phyloP scores from a whole-genome alignment of 2,329 filamentous ascomycete genomes.

The Ilyonectria robusta region DNA sequence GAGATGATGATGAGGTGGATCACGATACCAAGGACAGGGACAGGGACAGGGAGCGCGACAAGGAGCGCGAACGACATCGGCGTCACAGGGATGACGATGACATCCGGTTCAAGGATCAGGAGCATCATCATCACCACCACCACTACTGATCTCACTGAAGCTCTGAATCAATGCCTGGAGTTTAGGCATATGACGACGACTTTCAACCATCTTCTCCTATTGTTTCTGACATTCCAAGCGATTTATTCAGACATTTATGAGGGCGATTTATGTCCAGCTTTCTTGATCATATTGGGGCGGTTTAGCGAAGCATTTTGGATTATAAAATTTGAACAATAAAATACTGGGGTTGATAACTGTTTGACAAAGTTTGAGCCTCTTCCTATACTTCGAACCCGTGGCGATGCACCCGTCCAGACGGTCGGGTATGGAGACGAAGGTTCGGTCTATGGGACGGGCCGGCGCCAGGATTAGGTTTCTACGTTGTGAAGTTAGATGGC shows the following conservation, averaged over 20 bases:
- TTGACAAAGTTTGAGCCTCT: neutral
- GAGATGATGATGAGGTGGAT: slow-evolving; percentile 44
- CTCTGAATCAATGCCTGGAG: slow-evolving; percentile 46
- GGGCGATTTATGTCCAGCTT: neutral
- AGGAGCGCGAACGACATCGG: slow-evolving; percentile 54
- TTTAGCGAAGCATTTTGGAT: slow-evolving; percentile 28
- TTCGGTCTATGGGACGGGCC: neutral
- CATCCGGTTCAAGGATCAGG: slow-evolving; percentile 47
- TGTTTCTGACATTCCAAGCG: slow-evolving; percentile 10
- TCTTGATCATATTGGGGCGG: slow-evolving; percentile 12
- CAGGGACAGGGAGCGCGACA: slow-evolving; percentile 41
- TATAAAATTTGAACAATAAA: slow-evolving; percentile 13
- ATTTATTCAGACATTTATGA: slow-evolving; percentile 13
- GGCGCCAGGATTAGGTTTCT: neutral
- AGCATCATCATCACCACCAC: slow-evolving; percentile 52
- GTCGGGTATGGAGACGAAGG: neutral
- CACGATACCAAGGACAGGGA: slow-evolving; percentile 48
- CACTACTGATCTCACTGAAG: slow-evolving; percentile 53
- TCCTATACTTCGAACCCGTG: neutral
- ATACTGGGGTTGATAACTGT: neutral
- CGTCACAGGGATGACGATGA: slow-evolving; percentile 50
- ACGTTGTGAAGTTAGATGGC: neutral
- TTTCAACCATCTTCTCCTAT: slow-evolving; percentile 3
- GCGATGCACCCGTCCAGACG: neutral
- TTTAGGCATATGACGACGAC: slow-evolving; percentile 8